Evolutionary conservation across 306 rosid species (phyloP), one percentile per base, ranked within the genome.

Genomic region (Vicia villosa): DNA sequence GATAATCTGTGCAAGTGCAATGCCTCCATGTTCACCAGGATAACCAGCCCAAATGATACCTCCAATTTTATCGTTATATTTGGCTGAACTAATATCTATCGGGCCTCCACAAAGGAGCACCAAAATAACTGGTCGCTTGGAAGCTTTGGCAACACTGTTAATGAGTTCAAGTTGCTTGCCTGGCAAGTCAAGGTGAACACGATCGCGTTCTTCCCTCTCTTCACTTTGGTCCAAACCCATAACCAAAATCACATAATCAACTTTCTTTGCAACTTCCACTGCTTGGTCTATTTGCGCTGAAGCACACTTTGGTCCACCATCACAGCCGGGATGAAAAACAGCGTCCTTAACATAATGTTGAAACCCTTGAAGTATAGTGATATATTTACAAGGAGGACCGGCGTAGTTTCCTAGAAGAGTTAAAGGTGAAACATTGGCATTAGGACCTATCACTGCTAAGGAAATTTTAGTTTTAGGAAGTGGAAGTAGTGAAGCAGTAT

Each of bases 31-130:
- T 80, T 91, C 84, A 6, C 99, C 97, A 0, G 97, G 97, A 84
- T 94, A 94, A 76, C 99, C 99, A 58, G 95, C 99, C 99, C 97
- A 94, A 49, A 94, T 52, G 73, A 94, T 94, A 73, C 99, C 80
- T 68, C 99, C 96, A 26, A 94, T 59, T 69, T 80, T 86, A 62
- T 63, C 7, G 51, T 88, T 51, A 78, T 74, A 8, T 82, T 91
- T 94, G 3, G 95, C 91, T 5, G 78, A 81, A 79, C 92, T 79
- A 47, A 91, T 80, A 82, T 94, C 99, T 5, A 94, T 52, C 5
- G 97, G 95, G n/a, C 99, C 97, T 20, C 99, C 99, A 49, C 82
- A 72, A 57, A 91, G 78, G 22, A 94, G 76, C 80, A 94, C 99
- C 74, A 94, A 69, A 79, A 89, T 68, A 62, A 91, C 83, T 0